Evolutionary conservation across 768 basidiomycete genomes (phyloP).

Genomic region (Hericium coralloides): DNA sequence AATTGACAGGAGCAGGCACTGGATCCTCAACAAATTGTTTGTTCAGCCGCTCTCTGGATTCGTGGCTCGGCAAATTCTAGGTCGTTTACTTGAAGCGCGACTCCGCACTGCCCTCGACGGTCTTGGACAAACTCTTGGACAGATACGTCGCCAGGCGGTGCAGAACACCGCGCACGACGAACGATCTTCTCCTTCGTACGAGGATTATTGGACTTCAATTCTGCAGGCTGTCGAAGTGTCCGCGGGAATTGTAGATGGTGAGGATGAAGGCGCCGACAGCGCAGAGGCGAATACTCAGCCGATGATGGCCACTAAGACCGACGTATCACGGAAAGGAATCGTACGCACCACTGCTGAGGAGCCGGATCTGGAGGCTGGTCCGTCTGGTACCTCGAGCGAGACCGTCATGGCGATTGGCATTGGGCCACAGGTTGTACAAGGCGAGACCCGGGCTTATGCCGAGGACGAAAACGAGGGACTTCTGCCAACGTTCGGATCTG

Average conservation of each 20-base stretch:
- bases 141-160: conserved; percentile 2
- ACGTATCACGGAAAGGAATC: conserved; percentile 15
- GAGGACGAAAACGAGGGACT: neutral
- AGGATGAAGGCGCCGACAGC: neutral
- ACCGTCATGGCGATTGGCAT: conserved; percentile 21
- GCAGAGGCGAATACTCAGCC: neutral
- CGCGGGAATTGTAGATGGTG: neutral
- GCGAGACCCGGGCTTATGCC: conserved; percentile 16
- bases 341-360: conserved; percentile 7
- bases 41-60: conserved; percentile 19
- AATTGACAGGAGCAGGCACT: conserved; percentile 17
- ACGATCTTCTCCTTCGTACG: neutral
- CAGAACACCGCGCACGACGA: neutral
- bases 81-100: conserved; percentile 12
- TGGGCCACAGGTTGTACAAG: conserved; percentile 20
- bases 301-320: conserved; percentile 4
- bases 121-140: conserved; percentile 1
- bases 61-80: conserved; percentile 6
- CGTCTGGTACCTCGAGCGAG: neutral
- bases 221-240: conserved; percentile 2
- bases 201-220: conserved; percentile 1
- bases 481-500: neutral
- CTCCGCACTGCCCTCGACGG: conserved; percentile 10
- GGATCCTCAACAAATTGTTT: conserved; percentile 20
- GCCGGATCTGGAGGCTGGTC: conserved; percentile 5